A percentile compares a stretch with the other conserved stretches of the same genome.
phyloP scores from a whole-genome alignment of 306 rosid species.

The cucumber (Cucumis sativus) region Cucumber_9930_V3 NC_026655.2:25828001-25828500 shows the following conservation, averaged over 20 bases:
- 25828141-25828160: constrained; percentile 61
- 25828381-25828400: constrained; percentile 35
- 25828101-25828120: neutral
- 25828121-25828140: constrained; percentile 77
- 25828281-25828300: constrained; percentile 26
- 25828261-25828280: neutral
- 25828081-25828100: too few species aligned
- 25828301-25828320: constrained; percentile 26
- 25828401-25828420: constrained; percentile 56
- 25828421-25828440: constrained; percentile 25
- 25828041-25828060: too few species aligned
- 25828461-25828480: constrained; percentile 23
- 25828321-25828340: constrained; percentile 36
- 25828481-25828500: constrained; percentile 25
- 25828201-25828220: constrained; percentile 33
- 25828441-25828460: constrained; percentile 55
- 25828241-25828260: neutral
- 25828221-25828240: neutral
- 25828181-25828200: constrained; percentile 40
- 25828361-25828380: constrained; percentile 27
- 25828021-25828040: too few species aligned
- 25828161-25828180: constrained; percentile 34
- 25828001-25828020: too few species aligned
- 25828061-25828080: too few species aligned
- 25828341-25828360: constrained; percentile 47